phyloP scores from a whole-genome alignment of 2,329 filamentous ascomycete genomes.

The Stagonosporopsis chrysanthemi region DNA sequence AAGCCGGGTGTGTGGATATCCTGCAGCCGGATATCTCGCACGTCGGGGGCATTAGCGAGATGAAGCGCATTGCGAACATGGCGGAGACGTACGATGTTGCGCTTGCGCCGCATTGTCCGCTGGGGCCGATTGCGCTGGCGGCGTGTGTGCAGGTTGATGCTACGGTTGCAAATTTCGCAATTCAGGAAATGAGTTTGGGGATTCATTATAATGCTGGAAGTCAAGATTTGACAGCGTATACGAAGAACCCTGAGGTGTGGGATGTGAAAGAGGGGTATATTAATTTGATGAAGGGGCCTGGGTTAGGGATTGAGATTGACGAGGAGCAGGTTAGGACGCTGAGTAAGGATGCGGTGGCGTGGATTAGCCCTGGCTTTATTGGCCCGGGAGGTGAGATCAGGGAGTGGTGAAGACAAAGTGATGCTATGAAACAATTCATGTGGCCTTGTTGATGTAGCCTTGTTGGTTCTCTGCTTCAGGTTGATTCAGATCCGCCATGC shows the following conservation, averaged over 20 bases:
- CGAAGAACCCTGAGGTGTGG: constrained; percentile 70
- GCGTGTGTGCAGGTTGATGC: constrained; percentile 72
- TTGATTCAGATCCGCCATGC: too few relatives aligned
- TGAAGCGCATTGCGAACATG: constrained; percentile 73
- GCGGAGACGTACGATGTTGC: constrained; percentile 77
- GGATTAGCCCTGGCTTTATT: constrained; percentile 71
- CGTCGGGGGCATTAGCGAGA: constrained; percentile 75
- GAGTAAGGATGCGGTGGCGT: constrained; percentile 66
- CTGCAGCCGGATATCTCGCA: constrained; percentile 77
- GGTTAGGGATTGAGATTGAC: constrained; percentile 73
- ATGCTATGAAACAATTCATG: background rate
- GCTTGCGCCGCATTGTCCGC: constrained; percentile 75
- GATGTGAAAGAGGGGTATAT: constrained; percentile 72
- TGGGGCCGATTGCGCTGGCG: constrained; percentile 76
- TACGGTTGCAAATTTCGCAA: constrained; percentile 69
- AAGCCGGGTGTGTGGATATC: constrained; percentile 72
- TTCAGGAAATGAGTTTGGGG: constrained; percentile 79
- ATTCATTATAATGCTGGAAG: constrained; percentile 74
- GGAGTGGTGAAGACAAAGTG: constrained; percentile 65
- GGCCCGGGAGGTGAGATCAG: constrained; percentile 71
- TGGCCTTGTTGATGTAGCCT: too few relatives aligned
- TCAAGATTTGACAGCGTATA: constrained; percentile 64
- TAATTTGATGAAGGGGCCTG: constrained; percentile 64
- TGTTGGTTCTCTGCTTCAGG: too few relatives aligned
- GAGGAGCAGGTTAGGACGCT: constrained; percentile 71